Conservation (phyloP, 805 yeast genomes). For the Scheffersomyces ergatensis region DNA sequence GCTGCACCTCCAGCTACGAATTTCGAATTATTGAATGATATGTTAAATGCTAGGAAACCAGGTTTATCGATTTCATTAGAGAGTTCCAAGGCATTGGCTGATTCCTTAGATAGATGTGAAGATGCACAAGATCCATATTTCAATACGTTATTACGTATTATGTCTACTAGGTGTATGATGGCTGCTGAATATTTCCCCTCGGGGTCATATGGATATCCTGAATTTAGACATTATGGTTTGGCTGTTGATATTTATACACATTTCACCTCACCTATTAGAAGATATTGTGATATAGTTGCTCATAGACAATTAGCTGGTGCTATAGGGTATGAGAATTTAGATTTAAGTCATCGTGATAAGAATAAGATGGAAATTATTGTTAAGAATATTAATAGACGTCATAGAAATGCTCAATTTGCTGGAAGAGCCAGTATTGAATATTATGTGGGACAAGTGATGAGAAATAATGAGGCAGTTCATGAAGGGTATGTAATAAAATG, state of each 20-base stretch:
- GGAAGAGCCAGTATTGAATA: slow-evolving; percentile 98
- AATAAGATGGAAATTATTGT: slow-evolving; percentile 85
- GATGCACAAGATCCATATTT: slow-evolving; percentile 86
- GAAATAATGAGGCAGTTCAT: slow-evolving; percentile 72
- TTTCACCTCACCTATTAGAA: slow-evolving; percentile 96
- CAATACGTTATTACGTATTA: slow-evolving; percentile 88
- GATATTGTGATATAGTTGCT: slow-evolving; percentile 97
- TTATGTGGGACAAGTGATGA: slow-evolving; percentile 97
- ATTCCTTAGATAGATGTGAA: slow-evolving; percentile 83
- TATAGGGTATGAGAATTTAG: slow-evolving; percentile 85
- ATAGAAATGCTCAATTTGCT: slow-evolving; percentile 97
- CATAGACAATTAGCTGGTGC: slow-evolving; percentile 99
- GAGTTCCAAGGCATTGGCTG: slow-evolving; percentile 88
- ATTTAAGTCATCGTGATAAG: slow-evolving; percentile 82
- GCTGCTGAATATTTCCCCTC: slow-evolving; percentile 97
- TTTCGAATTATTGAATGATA: slow-evolving; percentile 85
- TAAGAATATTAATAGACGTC: slow-evolving; percentile 87
- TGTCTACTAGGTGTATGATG: slow-evolving; percentile 99
- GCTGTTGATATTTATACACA: slow-evolving; percentile 98
- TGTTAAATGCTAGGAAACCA: slow-evolving; percentile 73
- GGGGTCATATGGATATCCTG: slow-evolving; percentile 86
- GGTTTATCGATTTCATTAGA: slow-evolving; percentile 74
- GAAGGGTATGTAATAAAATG: slow-evolving; percentile 92
- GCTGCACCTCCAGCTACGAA: slow-evolving; percentile 96
- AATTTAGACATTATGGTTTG: slow-evolving; percentile 93